phyloP scores from a whole-genome alignment of 805 yeast species.

The Danielia oregonensis region DNA sequence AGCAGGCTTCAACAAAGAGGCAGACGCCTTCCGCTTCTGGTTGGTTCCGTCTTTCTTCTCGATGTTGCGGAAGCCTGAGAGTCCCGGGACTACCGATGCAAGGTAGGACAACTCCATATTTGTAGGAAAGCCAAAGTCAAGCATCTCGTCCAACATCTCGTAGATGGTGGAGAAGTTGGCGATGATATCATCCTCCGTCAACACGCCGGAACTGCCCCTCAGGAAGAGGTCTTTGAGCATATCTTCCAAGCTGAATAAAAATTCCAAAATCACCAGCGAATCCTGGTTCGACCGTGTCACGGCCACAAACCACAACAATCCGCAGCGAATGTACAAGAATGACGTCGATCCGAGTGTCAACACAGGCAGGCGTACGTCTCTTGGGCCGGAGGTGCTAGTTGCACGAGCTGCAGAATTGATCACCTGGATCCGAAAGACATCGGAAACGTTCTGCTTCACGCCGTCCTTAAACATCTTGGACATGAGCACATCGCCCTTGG shows the following conservation, averaged over 20 bases:
- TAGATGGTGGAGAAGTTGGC: conserved; percentile 67
- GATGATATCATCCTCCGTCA: conserved; percentile 43
- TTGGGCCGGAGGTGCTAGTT: conserved; percentile 10
- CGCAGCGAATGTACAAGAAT: conserved; percentile 68
- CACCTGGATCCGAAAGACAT: conserved; percentile 89
- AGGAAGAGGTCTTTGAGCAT: conserved; percentile 39
- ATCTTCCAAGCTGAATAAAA: conserved; percentile 57
- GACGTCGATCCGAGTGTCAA: conserved; percentile 91
- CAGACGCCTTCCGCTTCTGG: neutral
- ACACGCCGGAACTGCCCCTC: conserved; percentile 10
- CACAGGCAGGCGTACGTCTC: conserved; percentile 36
- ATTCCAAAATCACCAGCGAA: conserved; percentile 76
- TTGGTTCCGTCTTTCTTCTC: neutral
- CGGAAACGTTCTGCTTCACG: conserved; percentile 73
- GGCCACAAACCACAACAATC: conserved; percentile 74
- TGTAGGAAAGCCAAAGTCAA: conserved; percentile 78
- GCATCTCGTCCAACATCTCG: conserved; percentile 71
- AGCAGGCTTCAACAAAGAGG: neutral
- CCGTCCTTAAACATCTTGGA: conserved; percentile 73
- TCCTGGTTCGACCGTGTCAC: conserved; percentile 89
- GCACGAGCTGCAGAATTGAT: conserved; percentile 48
- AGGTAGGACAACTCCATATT: conserved; percentile 45
- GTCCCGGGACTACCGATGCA: conserved; percentile 14
- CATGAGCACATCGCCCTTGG: conserved; percentile 79
- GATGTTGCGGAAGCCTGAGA: conserved; percentile 5